Evolutionary conservation across 176 grass and related monocot genomes (phyloP), one percentile per base, ranked within the genome.

Genomic region (Rhipidocladum racemiflorum): DNA sequence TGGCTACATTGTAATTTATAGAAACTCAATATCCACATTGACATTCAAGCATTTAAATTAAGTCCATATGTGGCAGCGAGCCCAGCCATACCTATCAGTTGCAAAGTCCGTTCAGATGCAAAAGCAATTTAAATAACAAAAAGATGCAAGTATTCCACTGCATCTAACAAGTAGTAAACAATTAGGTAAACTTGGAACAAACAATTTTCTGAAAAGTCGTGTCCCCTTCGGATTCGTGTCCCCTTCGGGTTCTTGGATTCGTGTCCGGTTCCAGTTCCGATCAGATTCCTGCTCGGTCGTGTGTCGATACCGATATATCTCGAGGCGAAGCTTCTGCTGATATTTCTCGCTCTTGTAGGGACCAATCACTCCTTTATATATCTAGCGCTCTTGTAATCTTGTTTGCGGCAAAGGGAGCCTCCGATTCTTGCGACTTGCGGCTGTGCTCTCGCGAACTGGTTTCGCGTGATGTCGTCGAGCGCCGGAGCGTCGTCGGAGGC

Each of bases 21-120:
- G 85, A 99, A 99, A 65, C 96, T 99, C 82, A 99, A 79, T 87
- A 99, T 93, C 96, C 96, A 99, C 70, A 89, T 88, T 81, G 96
- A 99, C 81, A 99, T 85, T 43, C 96, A 88, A 79, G 91, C 91
- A 86, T 99, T 99, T 65, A 99, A 79, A 83, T 99, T 99, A 77
- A 99, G 89, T 61, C 92, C 96, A 85, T 92, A 95, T 46, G 96
- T 95, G 27, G 95, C 96, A 30, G 91, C 93, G 65, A 99, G 89
- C 48, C 96, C 96, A 75, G 96, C 96, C 96, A 99, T 93, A 84
- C 96, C 96, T 99, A 80, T 87, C 30, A 74, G 75, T 67, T 78
- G 10, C 8, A 86, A 90, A 87, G 20, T 43, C 27, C 7, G 55
- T 79, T 76, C 50, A 81, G 76, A 64, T 57, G 3, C 28, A 65